phyloP scores from a whole-genome alignment of 768 basidiomycete genomes.

The Rhodotorula paludigena region DNA sequence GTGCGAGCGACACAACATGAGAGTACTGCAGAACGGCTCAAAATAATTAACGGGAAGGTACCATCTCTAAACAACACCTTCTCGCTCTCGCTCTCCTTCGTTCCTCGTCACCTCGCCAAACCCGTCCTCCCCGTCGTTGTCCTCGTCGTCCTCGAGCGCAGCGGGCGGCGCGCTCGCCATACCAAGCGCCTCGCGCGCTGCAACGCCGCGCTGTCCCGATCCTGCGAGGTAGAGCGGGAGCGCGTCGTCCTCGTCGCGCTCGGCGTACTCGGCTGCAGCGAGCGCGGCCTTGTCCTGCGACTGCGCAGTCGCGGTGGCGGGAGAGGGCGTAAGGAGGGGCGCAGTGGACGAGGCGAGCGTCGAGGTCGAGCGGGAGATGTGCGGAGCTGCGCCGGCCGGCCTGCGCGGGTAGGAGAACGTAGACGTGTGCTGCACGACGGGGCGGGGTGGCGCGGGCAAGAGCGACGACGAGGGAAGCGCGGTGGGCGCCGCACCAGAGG shows the following conservation, averaged over 20 bases:
- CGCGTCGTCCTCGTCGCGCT: neutral
- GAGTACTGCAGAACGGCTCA: neutral
- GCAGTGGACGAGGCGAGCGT: neutral
- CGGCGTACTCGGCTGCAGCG: constrained; percentile 3
- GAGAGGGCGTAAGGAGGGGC: neutral
- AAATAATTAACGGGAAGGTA: neutral
- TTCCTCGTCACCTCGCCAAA: neutral
- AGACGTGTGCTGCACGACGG: neutral
- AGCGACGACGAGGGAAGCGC: neutral
- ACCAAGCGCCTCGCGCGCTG: neutral
- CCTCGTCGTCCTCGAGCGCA: neutral
- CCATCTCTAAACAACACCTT: neutral
- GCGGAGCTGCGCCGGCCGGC: no score
- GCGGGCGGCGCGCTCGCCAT: constrained; percentile 17
- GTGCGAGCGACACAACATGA: neutral
- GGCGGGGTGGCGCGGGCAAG: constrained; percentile 3
- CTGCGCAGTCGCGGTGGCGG: no score
- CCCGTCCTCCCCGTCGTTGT: neutral
- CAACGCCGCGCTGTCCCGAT: no score
- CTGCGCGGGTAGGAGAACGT: neutral
- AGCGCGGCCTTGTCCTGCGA: constrained; percentile 14
- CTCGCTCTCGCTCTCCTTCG: neutral
- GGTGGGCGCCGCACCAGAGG: neutral
- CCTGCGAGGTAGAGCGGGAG: constrained; percentile 11
- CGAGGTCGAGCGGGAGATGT: no score